Evolutionary conservation across 2,329 filamentous ascomycete genomes (phyloP), one percentile per base, ranked within the genome.

Genomic region (Ambrosiella beaveri): DNA sequence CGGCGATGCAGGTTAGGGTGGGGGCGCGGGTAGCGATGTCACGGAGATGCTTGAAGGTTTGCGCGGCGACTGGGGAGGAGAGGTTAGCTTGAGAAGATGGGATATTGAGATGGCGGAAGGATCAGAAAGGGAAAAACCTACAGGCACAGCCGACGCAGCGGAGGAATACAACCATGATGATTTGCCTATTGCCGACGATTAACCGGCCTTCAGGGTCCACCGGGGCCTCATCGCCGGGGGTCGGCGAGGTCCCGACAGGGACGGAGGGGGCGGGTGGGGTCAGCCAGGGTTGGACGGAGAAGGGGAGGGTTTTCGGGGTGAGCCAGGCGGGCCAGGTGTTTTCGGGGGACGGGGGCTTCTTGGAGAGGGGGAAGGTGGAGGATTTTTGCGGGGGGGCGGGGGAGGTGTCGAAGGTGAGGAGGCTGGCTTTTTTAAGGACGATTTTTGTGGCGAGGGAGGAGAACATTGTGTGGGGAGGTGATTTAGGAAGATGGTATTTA

Each of bases 121-220:
- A 56, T 51, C 15, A 27, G 27, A 27, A 27, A 27, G 27, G 27
- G 27, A 27, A 27, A 27, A 27, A 70, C 75, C 62, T 70, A 78
- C 76, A 78, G 7, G 76, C 76, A 65, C 76, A 79, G 6, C 76
- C 76, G 11, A 78, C 75, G 56, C 76, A 79, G 8, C 76, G 73
- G 57, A 79, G 62, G 63, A 79, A 79, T 17, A 79, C 72, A 8
- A 79, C 69, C 13, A 79, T 63, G 1, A 73, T 69, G 11, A 69
- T 71, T 56, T 66, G 70, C 0, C 74, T 74, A n/a, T 70, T 67
- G 11, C 71, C 73, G 35, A 76, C 66, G 6, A 65, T 64, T 44
- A 78, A 65, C 63, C 70, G 71, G 37, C 71, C 65, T 47, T 75
- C 72, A 37, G 70, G 68, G 62, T 78, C 76, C 1, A 70, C 60